These are phyloP conservation scores for Pyrenopolyporus hunteri DNA, from an alignment of 495 filamentous ascomycete species.

Conservation along the genomic window DNA sequence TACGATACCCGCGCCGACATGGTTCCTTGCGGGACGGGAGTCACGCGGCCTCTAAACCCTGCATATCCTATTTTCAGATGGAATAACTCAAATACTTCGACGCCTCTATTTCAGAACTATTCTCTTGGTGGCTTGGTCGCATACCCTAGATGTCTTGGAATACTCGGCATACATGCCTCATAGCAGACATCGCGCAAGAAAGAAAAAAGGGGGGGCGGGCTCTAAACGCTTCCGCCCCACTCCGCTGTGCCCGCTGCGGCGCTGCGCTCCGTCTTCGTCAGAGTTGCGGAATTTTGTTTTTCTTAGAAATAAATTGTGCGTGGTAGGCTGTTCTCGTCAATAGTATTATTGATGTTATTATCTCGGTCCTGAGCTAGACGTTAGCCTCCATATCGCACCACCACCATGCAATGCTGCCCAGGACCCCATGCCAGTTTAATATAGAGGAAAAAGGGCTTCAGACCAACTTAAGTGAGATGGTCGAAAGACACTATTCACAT, in stretches of 20 bases:
- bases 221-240: constrained; percentile 23
- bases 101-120: too few species aligned
- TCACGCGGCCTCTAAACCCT: constrained; percentile 3
- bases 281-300: constrained; percentile 22
- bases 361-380: too few species aligned
- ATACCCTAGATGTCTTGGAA: constrained; percentile 16
- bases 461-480: neutral
- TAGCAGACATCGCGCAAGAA: neutral
- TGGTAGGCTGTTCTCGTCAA: too few species aligned
- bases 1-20: too few species aligned
- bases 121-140: constrained; percentile 6
- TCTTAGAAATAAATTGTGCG: neutral
- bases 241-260: constrained; percentile 28
- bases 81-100: neutral
- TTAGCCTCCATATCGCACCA: too few species aligned
- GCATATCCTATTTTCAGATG: constrained; percentile 19
- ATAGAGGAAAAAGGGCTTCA: neutral
- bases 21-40: constrained; percentile 28
- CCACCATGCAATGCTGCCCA: constrained; percentile 3
- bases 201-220: constrained; percentile 23
- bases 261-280: constrained; percentile 27
- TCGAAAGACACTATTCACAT: neutral
- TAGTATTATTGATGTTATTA: neutral
- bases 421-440: neutral
- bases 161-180: neutral